These are phyloP conservation scores for slime mould (Dictyostelium discoideum) DNA, from an alignment of 78 protist genomes.

Conservation along the genomic window DNA sequence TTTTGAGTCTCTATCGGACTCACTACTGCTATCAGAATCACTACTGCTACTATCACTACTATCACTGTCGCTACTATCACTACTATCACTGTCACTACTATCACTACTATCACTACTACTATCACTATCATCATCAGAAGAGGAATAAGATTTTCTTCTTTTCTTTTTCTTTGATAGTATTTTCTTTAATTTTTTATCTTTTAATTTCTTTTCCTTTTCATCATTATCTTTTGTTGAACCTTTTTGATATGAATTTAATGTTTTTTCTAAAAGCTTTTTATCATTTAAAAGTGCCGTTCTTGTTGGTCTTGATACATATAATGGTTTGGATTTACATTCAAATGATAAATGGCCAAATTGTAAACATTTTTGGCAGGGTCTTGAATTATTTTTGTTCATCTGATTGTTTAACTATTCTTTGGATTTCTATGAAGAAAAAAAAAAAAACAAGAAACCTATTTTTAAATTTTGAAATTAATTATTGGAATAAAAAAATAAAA, in stretches of 20 bases:
- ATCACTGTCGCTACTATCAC: too few relatives aligned
- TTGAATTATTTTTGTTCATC: background rate
- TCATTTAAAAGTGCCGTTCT: conserved; percentile 1
- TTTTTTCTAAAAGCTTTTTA: conserved; percentile 12
- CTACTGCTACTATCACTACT: background rate
- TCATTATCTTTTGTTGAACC: background rate
- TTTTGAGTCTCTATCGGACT: background rate
- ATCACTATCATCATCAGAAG: background rate
- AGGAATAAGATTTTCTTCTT: background rate
- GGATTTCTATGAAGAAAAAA: background rate
- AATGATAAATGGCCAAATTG: conserved; percentile 14
- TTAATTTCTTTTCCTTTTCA: background rate
- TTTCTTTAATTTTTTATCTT: background rate
- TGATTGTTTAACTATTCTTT: background rate
- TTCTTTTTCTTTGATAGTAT: conserved; percentile 8
- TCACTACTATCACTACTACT: background rate
- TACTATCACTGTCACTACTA: background rate
- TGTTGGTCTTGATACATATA: conserved; percentile 18
- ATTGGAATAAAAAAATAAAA: too few relatives aligned
- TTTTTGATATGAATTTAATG: conserved; percentile 1
- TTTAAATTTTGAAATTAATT: too few relatives aligned
- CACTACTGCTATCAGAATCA: background rate
- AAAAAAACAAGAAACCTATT: background rate
- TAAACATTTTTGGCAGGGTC: conserved; percentile 36
- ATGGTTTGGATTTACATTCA: background rate